phyloP scores from a whole-genome alignment of 2,329 filamentous ascomycete genomes.

The Claviceps digitariae region DNA sequence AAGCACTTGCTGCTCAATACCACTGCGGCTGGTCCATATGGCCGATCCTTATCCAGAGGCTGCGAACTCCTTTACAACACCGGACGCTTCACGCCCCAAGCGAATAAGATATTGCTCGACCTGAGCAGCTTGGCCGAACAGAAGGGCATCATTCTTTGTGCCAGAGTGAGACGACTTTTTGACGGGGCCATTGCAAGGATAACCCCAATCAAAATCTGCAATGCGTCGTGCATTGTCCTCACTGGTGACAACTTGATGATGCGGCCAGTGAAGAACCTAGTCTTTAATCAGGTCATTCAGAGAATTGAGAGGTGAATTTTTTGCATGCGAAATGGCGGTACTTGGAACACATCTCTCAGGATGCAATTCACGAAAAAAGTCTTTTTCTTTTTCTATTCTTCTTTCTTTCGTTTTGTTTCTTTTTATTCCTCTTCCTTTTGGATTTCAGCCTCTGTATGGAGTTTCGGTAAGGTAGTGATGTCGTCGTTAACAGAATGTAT shows the following conservation, averaged over 20 bases:
- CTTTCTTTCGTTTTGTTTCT: no score
- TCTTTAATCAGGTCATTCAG: neutral
- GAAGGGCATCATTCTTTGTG: neutral
- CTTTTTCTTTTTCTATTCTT: no score
- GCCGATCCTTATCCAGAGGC: conserved; percentile 1
- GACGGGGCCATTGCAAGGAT: neutral
- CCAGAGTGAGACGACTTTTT: neutral
- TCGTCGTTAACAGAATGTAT: no score
- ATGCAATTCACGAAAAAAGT: no score
- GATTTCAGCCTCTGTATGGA: no score
- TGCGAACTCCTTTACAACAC: conserved; percentile 5
- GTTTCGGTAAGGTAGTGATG: no score
- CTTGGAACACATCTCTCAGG: no score
- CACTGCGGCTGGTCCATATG: neutral
- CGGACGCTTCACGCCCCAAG: conserved; percentile 1
- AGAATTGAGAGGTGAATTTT: neutral
- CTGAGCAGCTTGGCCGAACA: neutral
- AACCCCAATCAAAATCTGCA: neutral
- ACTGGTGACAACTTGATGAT: neutral
- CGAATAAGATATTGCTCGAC: neutral
- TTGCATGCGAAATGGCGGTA: no score
- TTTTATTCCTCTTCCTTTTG: no score
- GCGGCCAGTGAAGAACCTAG: neutral
- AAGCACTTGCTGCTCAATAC: neutral
- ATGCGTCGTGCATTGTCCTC: neutral